Evolutionary conservation across 805 yeast genomes (phyloP), one percentile per base, ranked within the genome.

Genomic region (Phaffomyces opuntiae): DNA sequence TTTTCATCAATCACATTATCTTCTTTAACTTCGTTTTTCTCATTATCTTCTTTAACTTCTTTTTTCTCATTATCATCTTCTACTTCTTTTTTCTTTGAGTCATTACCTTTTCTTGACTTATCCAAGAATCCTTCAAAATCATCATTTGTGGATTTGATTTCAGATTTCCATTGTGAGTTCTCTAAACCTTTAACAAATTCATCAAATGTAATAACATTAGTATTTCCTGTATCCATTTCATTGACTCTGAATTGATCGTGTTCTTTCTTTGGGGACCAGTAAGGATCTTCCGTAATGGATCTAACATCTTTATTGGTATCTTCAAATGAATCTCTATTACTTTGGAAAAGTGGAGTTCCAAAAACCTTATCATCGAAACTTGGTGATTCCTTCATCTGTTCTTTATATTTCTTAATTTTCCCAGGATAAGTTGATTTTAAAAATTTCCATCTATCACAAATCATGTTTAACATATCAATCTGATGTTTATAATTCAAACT

Each of bases 381-480:
- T 17, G 31, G 36, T 12, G 33, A 11, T 11, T 26, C 25, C 31
- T 33, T 32, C 31, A 39, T 33, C 26, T 14, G 35, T 9, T 29
- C 25, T 29, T 35, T 38, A n/a, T 19, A 35, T 7, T 21, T 24
- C 29, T n/a, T 17, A 7, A 40, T 40, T 34, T 39, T 47, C 13
- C 27, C 25, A 5, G 38, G 57, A 26, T 38, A 40, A 5, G 38
- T 49, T 8, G 9, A 11, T 24, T 42, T 51, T 36, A 57, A 40
- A 24, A 48, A 68, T 42, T 56, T 65, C 68, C 67, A 67, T 35
- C 70, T 61, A 9, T 59, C 53, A 2, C 60, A 60, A 36, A 67
- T 55, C 70, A 67, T 68, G 42, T 61, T 57, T 34, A 68, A 46
- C 5, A 63, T 60, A 25, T 62, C 69, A 9, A 66, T 52, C 21